phyloP scores from a whole-genome alignment of 305 asterid species.

The Salvia sclarea region DNA sequence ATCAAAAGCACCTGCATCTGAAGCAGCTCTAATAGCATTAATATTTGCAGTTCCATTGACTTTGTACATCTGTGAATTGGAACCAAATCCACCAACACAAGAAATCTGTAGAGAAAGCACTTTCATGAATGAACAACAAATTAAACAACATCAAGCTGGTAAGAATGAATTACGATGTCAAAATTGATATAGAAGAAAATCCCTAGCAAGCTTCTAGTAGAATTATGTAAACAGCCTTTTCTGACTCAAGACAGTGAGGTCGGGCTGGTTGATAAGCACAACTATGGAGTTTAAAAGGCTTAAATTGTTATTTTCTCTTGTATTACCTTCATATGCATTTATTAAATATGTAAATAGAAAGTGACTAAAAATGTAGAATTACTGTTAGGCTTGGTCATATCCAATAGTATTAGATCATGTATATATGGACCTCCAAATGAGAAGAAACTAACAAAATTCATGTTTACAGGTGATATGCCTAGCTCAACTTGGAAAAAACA shows the following conservation, averaged over 20 bases:
- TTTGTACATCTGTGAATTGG: constrained; percentile 87
- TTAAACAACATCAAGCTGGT: not conserved
- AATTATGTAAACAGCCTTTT: not conserved
- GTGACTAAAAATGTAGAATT: not conserved
- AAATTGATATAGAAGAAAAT: not conserved
- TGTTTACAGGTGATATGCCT: not conserved
- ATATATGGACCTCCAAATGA: not conserved
- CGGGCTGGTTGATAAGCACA: not conserved
- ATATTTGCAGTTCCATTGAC: constrained; percentile 94
- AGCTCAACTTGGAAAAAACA: not conserved
- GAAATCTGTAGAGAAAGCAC: constrained; percentile 64
- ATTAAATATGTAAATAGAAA: not conserved
- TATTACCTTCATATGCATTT: not conserved
- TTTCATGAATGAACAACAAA: constrained; percentile 12
- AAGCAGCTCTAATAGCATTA: constrained; percentile 91
- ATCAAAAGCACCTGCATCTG: constrained; percentile 70
- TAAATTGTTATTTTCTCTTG: not conserved
- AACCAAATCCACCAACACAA: constrained; percentile 97
- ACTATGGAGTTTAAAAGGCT: constrained; percentile 3
- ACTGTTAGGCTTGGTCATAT: not conserved
- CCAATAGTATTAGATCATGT: not conserved
- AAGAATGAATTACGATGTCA: not conserved
- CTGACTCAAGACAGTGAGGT: constrained; percentile 2
- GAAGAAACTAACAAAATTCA: not conserved
- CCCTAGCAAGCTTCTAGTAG: not conserved